A percentile compares a stretch with the other conserved stretches of the same genome.
These are phyloP conservation scores for Rhynchosporium agropyri DNA, from an alignment of 2,329 filamentous ascomycete species.

Conservation along the genomic window DNA sequence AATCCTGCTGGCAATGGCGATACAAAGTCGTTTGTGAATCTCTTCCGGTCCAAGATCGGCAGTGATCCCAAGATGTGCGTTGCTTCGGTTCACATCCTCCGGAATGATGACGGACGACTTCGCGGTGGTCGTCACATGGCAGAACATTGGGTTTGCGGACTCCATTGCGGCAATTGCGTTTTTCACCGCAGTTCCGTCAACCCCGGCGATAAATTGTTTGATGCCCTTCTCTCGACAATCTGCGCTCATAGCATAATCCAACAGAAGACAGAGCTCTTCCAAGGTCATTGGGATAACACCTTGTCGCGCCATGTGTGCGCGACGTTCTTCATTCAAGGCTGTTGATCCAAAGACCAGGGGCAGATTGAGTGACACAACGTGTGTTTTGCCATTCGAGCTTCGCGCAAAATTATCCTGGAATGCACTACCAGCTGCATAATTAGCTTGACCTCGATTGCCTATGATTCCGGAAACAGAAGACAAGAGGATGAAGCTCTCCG, in stretches of 20 bases:
- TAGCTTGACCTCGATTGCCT: constrained; percentile 40
- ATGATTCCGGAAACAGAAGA: constrained; percentile 30
- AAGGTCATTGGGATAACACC: background rate
- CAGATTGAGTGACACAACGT: constrained; percentile 28
- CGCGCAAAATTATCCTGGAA: constrained; percentile 36
- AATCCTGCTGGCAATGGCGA: too few species aligned
- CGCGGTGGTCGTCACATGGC: too few species aligned
- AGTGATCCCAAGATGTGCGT: too few species aligned
- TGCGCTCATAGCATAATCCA: background rate
- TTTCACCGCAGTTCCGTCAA: too few species aligned
- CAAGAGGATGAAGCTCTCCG: constrained; percentile 43
- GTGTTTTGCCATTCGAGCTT: constrained; percentile 26
- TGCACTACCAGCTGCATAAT: constrained; percentile 41
- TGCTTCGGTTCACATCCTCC: too few species aligned
- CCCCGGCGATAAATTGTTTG: too few species aligned
- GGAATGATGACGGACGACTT: too few species aligned
- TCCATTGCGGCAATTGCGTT: too few species aligned
- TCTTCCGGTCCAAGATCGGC: too few species aligned
- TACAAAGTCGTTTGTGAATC: too few species aligned
- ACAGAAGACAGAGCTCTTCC: background rate
- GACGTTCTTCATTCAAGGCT: constrained; percentile 3
- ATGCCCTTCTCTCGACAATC: too few species aligned
- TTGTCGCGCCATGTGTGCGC: background rate
- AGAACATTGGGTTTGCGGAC: too few species aligned
- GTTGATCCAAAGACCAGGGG: constrained; percentile 36